Conservation (phyloP, 805 yeast species). For the Cephaloascus fragrans region DNA sequence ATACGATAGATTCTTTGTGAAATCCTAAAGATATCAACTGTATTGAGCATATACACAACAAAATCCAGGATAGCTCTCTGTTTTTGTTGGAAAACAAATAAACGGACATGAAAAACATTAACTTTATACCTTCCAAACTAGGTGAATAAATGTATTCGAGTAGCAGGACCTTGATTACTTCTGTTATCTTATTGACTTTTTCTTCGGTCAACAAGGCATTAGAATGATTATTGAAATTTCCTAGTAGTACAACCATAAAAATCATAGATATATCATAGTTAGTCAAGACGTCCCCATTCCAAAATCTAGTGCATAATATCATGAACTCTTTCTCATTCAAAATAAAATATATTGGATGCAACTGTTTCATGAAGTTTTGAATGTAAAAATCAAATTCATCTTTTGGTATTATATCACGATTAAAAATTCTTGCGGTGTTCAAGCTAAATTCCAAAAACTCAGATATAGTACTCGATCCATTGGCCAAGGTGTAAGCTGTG, state of each 20-base stretch:
- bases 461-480: conserved; percentile 21
- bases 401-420: conserved; percentile 17
- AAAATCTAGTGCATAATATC: conserved; percentile 3
- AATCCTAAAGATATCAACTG: conserved; percentile 41
- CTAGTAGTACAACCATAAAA: conserved; percentile 36
- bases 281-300: background rate
- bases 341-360: conserved; percentile 34
- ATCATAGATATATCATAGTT: conserved; percentile 11
- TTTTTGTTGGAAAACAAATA: conserved; percentile 33
- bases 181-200: conserved; percentile 21
- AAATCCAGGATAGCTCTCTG: conserved; percentile 38
- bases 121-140: conserved; percentile 31
- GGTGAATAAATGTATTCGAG: conserved; percentile 35
- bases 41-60: conserved; percentile 35
- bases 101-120: conserved; percentile 28
- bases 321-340: conserved; percentile 23
- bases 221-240: conserved; percentile 14
- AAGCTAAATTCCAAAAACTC: conserved; percentile 18
- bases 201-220: conserved; percentile 11
- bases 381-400: conserved; percentile 25
- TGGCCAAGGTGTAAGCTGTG: conserved; percentile 1
- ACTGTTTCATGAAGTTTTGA: conserved; percentile 26
- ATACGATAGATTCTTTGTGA: conserved; percentile 27
- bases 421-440: conserved; percentile 21
- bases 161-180: conserved; percentile 29